A percentile compares a stretch with the other conserved stretches of the same genome.
Conservation (phyloP, 1,139 yeast genomes). For the Candida dubliniensis region DNA sequence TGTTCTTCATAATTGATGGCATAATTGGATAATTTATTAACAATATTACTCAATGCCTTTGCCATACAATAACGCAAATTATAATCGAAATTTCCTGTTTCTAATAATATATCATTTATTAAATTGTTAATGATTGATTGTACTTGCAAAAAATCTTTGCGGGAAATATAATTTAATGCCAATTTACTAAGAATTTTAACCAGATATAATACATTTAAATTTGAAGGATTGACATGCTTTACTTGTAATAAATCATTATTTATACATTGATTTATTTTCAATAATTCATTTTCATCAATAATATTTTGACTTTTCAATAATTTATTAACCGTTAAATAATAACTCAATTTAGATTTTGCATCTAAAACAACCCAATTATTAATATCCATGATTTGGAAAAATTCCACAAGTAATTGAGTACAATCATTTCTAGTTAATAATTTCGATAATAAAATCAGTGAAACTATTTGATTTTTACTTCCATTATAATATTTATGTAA, state of each 20-base stretch:
- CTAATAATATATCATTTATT: slow-evolving; percentile 29
- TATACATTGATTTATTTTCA: slow-evolving; percentile 20
- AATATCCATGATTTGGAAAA: slow-evolving; percentile 15
- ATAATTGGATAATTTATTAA: slow-evolving; percentile 18
- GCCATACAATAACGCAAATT: slow-evolving; percentile 39
- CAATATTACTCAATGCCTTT: slow-evolving; percentile 31
- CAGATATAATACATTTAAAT: slow-evolving; percentile 28
- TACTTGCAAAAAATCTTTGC: slow-evolving; percentile 19
- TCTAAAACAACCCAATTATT: slow-evolving; percentile 18
- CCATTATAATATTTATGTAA: slow-evolving; percentile 26
- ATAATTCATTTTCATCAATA: slow-evolving; percentile 11
- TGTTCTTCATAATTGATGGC: slow-evolving; percentile 41
- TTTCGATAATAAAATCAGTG: slow-evolving; percentile 40
- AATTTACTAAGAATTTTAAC: slow-evolving; percentile 38
- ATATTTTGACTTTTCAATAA: slow-evolving; percentile 27
- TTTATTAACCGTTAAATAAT: slow-evolving; percentile 39
- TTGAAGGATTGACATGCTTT: slow-evolving; percentile 15
- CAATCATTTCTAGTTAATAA: slow-evolving; percentile 37
- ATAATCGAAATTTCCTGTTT: slow-evolving; percentile 29
- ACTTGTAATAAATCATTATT: slow-evolving; percentile 7
- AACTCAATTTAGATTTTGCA: slow-evolving; percentile 31
- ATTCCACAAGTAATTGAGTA: slow-evolving; percentile 19
- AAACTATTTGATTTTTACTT: slow-evolving; percentile 31
- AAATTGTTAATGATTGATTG: slow-evolving; percentile 30
- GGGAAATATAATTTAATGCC: slow-evolving; percentile 20